Conservation (phyloP, 2,329 filamentous ascomycete genomes). For the Aspergillus persii region DNA sequence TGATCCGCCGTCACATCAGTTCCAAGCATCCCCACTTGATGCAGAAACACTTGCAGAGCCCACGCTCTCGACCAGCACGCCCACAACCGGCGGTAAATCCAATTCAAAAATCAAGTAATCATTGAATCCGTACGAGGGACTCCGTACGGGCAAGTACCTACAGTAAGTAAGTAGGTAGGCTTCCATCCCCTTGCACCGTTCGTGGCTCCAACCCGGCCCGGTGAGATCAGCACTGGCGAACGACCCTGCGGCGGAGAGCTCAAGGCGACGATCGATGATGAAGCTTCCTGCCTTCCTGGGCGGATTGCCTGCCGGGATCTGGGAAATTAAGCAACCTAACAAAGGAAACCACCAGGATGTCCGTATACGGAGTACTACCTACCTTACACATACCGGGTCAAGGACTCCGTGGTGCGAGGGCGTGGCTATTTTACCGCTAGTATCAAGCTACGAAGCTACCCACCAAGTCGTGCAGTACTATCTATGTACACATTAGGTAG, state of each 20-base stretch:
- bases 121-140: no score
- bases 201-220: conserved; percentile 3
- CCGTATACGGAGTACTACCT: no score
- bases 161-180: background rate
- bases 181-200: conserved; percentile 13
- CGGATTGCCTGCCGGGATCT: background rate
- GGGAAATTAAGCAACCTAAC: no score
- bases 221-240: background rate
- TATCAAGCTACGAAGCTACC: conserved; percentile 6
- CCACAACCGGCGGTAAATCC: background rate
- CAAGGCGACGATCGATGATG: background rate
- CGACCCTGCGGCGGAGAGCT: background rate
- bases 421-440: background rate
- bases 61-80: conserved; percentile 35
- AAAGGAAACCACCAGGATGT: no score
- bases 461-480: conserved; percentile 18
- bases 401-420: no score
- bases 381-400: no score
- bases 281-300: background rate
- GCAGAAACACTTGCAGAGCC: conserved; percentile 33
- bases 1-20: conserved; percentile 35
- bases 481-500: no score
- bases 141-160: no score
- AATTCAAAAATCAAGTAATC: no score
- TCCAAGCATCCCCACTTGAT: conserved; percentile 26